Evolutionary conservation across 345 rosid genomes (phyloP).

Genomic region (Brassica napus): DNA sequence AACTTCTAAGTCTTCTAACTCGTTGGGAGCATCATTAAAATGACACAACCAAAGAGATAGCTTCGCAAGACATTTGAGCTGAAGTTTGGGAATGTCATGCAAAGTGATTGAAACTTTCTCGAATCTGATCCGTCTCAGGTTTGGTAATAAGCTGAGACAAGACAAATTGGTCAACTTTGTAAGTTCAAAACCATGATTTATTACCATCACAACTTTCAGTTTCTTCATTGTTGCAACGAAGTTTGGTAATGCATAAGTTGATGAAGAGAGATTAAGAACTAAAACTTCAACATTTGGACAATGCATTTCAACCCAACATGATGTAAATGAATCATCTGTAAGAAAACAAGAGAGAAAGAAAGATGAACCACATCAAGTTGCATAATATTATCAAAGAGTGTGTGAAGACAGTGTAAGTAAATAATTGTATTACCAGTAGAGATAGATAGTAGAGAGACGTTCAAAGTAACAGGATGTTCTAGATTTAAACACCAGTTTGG

Average conservation of each 20-base stretch:
- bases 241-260: conserved; percentile 47
- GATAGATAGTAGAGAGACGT: conserved; percentile 49
- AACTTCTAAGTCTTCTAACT: background rate
- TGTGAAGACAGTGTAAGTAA: conserved; percentile 1
- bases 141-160: conserved; percentile 39
- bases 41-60: conserved; percentile 51
- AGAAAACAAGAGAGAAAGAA: background rate
- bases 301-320: conserved; percentile 44
- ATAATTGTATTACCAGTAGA: conserved; percentile 41
- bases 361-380: background rate
- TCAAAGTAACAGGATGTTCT: conserved; percentile 18
- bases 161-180: conserved; percentile 44
- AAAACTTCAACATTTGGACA: conserved; percentile 51
- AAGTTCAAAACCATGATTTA: conserved; percentile 42
- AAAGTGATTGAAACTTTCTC: conserved; percentile 46
- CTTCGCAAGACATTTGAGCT: conserved; percentile 45
- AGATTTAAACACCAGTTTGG: conserved; percentile 46
- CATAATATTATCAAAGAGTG: background rate
- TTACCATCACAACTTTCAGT: conserved; percentile 50
- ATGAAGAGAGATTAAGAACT: conserved; percentile 48
- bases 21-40: conserved; percentile 20
- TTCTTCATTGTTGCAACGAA: conserved; percentile 50
- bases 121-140: conserved; percentile 55
- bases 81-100: conserved; percentile 8
- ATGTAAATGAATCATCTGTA: conserved; percentile 54